Conservation (phyloP, 2,329 filamentous ascomycete species). For the Pyrenochaeta sp. region DNA sequence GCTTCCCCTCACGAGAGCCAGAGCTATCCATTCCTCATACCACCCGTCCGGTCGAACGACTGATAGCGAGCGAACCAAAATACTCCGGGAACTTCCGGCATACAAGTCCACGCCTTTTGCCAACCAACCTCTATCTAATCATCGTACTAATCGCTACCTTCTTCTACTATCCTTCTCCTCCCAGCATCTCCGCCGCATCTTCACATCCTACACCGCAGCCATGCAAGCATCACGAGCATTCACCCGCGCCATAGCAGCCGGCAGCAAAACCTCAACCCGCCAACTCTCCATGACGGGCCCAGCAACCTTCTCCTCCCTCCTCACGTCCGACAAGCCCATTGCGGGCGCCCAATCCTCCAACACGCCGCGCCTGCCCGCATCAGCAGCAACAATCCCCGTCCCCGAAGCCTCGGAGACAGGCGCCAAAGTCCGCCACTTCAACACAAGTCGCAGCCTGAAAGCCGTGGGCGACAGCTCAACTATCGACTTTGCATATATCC, state of each 20-base stretch:
- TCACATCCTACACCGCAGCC: slow-evolving; percentile 3
- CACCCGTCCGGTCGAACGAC: background rate
- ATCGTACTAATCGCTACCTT: slow-evolving; percentile 2
- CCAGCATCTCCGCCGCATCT: background rate
- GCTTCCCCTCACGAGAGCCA: slow-evolving; percentile 21
- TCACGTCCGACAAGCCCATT: slow-evolving; percentile 61
- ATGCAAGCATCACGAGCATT: slow-evolving; percentile 19
- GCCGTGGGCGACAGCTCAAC: slow-evolving; percentile 66
- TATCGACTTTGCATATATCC: slow-evolving; percentile 70
- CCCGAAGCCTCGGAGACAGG: slow-evolving; percentile 37
- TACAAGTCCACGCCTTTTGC: background rate
- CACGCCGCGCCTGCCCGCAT: slow-evolving; percentile 60
- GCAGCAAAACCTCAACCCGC: slow-evolving; percentile 56
- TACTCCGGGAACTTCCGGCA: slow-evolving; percentile 1
- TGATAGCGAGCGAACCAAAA: background rate
- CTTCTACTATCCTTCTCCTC: background rate
- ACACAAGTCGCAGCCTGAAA: slow-evolving; percentile 66
- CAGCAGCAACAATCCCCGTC: slow-evolving; percentile 55
- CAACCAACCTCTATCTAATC: background rate
- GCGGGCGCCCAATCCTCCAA: slow-evolving; percentile 46
- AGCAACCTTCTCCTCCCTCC: slow-evolving; percentile 62
- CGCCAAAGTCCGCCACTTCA: slow-evolving; percentile 63
- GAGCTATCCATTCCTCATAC: slow-evolving; percentile 8
- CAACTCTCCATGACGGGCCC: slow-evolving; percentile 68
- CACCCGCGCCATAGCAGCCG: slow-evolving; percentile 41